Conservation (phyloP, 371 early-diverging fungal species). For the Rhizomucor pusillus region DNA sequence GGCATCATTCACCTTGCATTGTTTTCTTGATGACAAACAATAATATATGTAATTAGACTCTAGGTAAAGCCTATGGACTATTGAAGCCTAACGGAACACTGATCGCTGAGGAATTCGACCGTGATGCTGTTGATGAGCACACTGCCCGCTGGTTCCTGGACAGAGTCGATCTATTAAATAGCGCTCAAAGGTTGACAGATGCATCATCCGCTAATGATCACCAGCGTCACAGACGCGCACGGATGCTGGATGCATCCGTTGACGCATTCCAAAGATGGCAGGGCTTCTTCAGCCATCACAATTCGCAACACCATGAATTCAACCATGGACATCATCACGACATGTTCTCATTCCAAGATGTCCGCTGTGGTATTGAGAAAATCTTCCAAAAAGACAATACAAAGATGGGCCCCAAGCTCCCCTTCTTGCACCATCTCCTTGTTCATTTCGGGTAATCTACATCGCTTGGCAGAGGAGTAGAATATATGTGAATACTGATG, state of each 20-base stretch:
- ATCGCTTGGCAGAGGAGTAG: too few species aligned
- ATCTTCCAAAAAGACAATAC: constrained; percentile 7
- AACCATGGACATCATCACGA: constrained; percentile 2
- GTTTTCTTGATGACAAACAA: too few species aligned
- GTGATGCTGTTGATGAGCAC: constrained; percentile 5
- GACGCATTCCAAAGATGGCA: background rate
- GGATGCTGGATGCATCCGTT: background rate
- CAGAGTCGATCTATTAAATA: constrained; percentile 22
- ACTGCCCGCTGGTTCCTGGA: constrained; percentile 21
- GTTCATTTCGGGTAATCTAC: constrained; percentile 18
- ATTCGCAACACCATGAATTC: too few species aligned
- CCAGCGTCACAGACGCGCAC: background rate
- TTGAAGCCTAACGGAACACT: constrained; percentile 21
- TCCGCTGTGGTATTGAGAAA: constrained; percentile 8
- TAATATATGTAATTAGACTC: constrained; percentile 12
- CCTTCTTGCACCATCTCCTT: constrained; percentile 17
- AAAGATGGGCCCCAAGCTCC: background rate
- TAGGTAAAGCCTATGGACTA: constrained; percentile 18
- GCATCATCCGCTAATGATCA: background rate
- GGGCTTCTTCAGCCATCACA: background rate
- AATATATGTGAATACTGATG: background rate
- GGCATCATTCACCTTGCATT: background rate
- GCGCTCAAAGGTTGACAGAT: background rate
- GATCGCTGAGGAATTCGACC: constrained; percentile 28
- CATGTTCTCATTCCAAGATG: constrained; percentile 5